Evolutionary conservation across 371 early-diverging fungal species (phyloP).

Genomic region (Fennellomyces sp.): DNA sequence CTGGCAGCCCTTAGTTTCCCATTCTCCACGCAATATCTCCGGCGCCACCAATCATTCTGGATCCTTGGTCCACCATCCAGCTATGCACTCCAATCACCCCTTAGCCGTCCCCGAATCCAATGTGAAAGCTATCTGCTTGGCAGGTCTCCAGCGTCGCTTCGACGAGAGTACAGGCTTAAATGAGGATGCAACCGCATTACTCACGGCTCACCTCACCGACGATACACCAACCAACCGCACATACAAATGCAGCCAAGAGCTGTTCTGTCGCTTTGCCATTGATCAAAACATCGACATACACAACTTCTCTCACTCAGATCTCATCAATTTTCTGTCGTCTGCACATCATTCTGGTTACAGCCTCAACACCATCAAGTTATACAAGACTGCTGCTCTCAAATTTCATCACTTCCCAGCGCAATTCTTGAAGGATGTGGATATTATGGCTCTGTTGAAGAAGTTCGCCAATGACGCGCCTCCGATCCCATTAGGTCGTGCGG

Average conservation of each 20-base stretch:
- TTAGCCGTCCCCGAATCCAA: neutral
- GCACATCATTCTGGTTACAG: neutral
- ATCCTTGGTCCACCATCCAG: neutral
- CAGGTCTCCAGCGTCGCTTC: neutral
- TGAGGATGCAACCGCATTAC: neutral
- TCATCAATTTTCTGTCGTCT: neutral
- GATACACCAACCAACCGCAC: neutral
- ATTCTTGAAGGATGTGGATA: neutral
- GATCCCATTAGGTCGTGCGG: neutral
- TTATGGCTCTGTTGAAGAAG: neutral
- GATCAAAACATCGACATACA: neutral
- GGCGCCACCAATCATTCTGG: neutral
- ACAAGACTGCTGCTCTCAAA: too few relatives aligned
- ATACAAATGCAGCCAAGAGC: neutral
- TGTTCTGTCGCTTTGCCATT: neutral
- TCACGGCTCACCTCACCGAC: neutral
- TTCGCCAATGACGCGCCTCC: neutral
- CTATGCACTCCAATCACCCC: neutral
- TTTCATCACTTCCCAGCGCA: too few relatives aligned
- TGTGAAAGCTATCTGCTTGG: conserved; percentile 1
- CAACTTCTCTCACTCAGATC: neutral
- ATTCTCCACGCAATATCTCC: neutral
- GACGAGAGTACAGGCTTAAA: neutral
- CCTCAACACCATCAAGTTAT: neutral
- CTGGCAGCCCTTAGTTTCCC: conserved; percentile 19